phyloP scores from a whole-genome alignment of 768 basidiomycete species.

The Mrakia frigida region DNA sequence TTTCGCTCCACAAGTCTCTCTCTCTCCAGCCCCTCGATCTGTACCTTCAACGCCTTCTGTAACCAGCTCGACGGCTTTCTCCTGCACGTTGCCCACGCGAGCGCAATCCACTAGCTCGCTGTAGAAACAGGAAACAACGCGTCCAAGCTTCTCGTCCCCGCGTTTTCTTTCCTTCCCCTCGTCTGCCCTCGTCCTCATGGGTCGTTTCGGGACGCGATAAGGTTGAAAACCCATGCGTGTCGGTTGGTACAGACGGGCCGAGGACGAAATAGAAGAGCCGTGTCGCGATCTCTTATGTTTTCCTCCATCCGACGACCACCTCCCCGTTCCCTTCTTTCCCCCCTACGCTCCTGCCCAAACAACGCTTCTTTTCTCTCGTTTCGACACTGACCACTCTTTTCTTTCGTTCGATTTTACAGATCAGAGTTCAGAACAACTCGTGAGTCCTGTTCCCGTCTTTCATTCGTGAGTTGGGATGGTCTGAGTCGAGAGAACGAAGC shows the following conservation, averaged over 20 bases:
- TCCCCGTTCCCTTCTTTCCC: neutral
- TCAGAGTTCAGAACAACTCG: too few relatives aligned
- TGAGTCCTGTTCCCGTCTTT: too few relatives aligned
- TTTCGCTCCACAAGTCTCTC: too few relatives aligned
- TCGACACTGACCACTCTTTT: too few relatives aligned
- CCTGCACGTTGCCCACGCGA: neutral
- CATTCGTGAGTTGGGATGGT: too few relatives aligned
- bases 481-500: too few relatives aligned
- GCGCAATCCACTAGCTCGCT: neutral
- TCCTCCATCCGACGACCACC: constrained; percentile 4
- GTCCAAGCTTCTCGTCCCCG: neutral
- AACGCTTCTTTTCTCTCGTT: neutral
- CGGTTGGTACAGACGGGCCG: neutral
- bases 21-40: too few relatives aligned
- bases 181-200: too few relatives aligned
- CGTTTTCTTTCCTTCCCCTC: neutral
- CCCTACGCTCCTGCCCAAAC: too few relatives aligned
- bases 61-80: neutral
- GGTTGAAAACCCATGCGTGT: neutral
- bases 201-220: too few relatives aligned
- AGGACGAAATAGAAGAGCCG: neutral
- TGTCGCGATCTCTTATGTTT: neutral
- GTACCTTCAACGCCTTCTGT: too few relatives aligned
- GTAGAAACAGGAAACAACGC: neutral
- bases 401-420: too few relatives aligned